Conservation (phyloP, 345 rosid genomes). For the Linum trigynum region DNA sequence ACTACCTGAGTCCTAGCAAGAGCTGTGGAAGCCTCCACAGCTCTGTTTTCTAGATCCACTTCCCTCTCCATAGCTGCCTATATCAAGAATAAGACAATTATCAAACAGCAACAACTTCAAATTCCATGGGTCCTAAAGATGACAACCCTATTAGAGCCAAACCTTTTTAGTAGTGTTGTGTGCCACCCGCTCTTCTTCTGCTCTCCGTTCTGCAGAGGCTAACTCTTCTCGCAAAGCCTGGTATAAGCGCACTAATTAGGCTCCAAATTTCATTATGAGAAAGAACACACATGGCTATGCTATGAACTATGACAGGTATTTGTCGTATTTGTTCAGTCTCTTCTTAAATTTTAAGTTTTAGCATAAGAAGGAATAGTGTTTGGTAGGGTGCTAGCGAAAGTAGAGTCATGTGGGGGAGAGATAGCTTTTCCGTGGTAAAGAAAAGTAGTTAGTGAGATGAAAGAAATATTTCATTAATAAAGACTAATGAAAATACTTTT, state of each 20-base stretch:
- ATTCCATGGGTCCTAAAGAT: slow-evolving; percentile 1
- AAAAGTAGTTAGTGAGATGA: slow-evolving; percentile 3
- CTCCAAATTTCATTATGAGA: slow-evolving; percentile 10
- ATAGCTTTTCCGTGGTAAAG: background rate
- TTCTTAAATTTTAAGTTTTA: no score
- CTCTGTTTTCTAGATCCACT: slow-evolving; percentile 85
- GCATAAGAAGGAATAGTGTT: no score
- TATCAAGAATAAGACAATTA: slow-evolving; percentile 14
- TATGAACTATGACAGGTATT: background rate
- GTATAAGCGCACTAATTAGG: slow-evolving; percentile 19
- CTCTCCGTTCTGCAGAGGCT: slow-evolving; percentile 80
- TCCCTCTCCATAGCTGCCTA: slow-evolving; percentile 99
- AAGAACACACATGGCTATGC: slow-evolving; percentile 6
- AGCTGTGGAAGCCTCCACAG: slow-evolving; percentile 86
- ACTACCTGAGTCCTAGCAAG: slow-evolving; percentile 91
- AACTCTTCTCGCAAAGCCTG: slow-evolving; percentile 97
- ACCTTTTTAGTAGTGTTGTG: slow-evolving; percentile 95
- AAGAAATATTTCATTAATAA: background rate
- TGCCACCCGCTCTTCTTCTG: slow-evolving; percentile 88
- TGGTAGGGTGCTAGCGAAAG: no score
- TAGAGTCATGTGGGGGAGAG: no score
- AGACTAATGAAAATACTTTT: no score
- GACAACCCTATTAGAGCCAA: slow-evolving; percentile 14
- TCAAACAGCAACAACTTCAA: slow-evolving; percentile 8
- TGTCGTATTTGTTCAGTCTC: no score